These are phyloP conservation scores for Nannochloropsis gaditana DNA, from an alignment of 108 stramenopile genomes.

Conservation along the genomic window DNA sequence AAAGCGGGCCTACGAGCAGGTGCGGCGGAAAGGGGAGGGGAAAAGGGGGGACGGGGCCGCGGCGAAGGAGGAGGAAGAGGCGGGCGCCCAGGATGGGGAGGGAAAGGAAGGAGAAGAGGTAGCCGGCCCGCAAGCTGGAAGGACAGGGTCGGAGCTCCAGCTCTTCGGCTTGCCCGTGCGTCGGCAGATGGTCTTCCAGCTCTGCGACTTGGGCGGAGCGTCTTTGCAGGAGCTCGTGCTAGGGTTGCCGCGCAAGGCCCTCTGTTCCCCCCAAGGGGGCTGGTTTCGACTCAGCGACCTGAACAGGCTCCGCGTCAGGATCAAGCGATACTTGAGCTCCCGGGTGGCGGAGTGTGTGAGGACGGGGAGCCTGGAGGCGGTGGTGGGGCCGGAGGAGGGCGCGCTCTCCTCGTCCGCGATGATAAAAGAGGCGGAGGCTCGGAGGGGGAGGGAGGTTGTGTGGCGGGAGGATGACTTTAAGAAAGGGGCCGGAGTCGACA, in stretches of 20 bases:
- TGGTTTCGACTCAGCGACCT: background rate
- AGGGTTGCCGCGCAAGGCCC: background rate
- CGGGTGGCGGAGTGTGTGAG: slow-evolving; percentile 12
- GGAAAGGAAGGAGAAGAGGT: background rate
- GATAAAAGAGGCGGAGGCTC: slow-evolving; percentile 29
- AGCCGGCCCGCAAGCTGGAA: slow-evolving; percentile 31
- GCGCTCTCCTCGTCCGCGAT: background rate
- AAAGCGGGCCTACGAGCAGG: background rate
- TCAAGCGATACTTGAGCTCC: background rate
- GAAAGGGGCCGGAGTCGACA: background rate
- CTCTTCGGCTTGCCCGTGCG: background rate
- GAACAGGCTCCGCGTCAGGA: background rate
- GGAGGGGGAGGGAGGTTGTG: slow-evolving; percentile 21
- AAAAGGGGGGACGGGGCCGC: background rate
- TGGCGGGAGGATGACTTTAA: slow-evolving; percentile 2
- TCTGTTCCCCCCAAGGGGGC: background rate
- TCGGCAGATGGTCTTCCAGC: slow-evolving; percentile 5
- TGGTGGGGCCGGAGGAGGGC: background rate
- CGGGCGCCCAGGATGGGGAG: background rate
- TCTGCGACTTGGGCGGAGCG: background rate
- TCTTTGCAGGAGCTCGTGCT: background rate
- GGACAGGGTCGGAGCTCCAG: slow-evolving; percentile 27
- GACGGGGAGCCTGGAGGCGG: background rate
- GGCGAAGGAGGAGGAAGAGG: background rate
- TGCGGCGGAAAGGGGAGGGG: slow-evolving; percentile 20